These are phyloP conservation scores for Zoysia japonica DNA, from an alignment of 176 grass and related monocot species.

Conservation along the genomic window DNA sequence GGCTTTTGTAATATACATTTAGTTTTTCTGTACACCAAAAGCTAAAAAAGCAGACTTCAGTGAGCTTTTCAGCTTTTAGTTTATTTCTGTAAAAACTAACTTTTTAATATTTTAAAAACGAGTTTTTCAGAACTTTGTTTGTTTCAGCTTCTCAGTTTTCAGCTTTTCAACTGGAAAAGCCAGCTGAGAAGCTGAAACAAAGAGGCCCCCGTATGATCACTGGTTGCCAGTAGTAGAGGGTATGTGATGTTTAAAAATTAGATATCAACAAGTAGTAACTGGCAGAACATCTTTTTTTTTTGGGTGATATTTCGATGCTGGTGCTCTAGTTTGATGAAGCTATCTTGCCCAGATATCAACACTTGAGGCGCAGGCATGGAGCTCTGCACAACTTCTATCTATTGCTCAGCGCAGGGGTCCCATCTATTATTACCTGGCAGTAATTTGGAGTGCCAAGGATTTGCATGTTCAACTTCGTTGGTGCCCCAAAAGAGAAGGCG, in stretches of 20 bases:
- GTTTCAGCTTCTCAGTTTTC: too few relatives aligned
- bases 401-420: conserved; percentile 36
- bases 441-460: conserved; percentile 8
- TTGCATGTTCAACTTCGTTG: conserved; percentile 19
- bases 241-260: not conserved
- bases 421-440: not conserved
- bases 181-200: too few relatives aligned
- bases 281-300: not conserved
- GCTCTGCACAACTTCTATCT: conserved; percentile 63
- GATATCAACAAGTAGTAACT: not conserved
- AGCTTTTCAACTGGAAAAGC: too few relatives aligned
- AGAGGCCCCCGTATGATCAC: too few relatives aligned
- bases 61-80: too few relatives aligned
- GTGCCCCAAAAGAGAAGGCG: conserved; percentile 35
- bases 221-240: not conserved
- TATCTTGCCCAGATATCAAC: conserved; percentile 8
- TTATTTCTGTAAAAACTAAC: too few relatives aligned
- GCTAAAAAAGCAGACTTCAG: too few relatives aligned
- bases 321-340: conserved; percentile 18
- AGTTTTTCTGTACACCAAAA: too few relatives aligned
- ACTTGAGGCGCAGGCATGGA: conserved; percentile 48
- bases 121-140: too few relatives aligned
- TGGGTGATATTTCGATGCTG: conserved; percentile 1
- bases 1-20: too few relatives aligned
- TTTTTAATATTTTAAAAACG: too few relatives aligned